Base-by-base conservation (phyloP, 2,329 filamentous ascomycete species). In the Aspergillus niger region DNA sequence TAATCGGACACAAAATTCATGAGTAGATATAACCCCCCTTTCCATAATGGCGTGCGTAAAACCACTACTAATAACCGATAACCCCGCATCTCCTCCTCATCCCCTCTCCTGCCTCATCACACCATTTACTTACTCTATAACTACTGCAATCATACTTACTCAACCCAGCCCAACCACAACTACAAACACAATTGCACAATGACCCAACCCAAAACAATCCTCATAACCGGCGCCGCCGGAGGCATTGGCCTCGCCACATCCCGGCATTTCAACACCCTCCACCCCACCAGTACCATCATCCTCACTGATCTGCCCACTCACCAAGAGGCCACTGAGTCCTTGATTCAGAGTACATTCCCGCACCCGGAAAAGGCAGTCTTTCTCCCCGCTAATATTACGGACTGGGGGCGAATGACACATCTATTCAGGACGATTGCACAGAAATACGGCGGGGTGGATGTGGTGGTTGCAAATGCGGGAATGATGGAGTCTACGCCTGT, bases 381-480 rank as follows among this genome's bases (percentile, higher is more conserved):
- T 57, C 61, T 76, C 3, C 66, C 75, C 15, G 74, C 71, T 5
- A 71, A 78, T 60, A 76, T 80, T 30, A 62, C 70, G 0, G 57
- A 74, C 39, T 80, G 77, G 77, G 56, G 57, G 0, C 63, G 76
- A n/a, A 72, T 80, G 70, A 66, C 66, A 22, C 24, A 58, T 2
- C 61, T 77, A 3, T 80, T 79, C 60, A 67, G 72, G 39, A 44
- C 58, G 2, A 70, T 74, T 2, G 68, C 72, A 15, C 59, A 68
- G 17, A 60, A 36, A 5, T 80, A 79, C 51, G 73, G 76, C 3
- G 58, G 69, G 3, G 62, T 80, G 1, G 76, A 80, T 60, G 70
- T 79, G 15, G 76, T 80, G 2, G 65, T 80, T 17, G 77, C 77
- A 32, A 81, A 81, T 63, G 78, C 79, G 7, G 79, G 77, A 4